Conservation (phyloP, 140 eudicot species). For the Flaveria floridana region DNA sequence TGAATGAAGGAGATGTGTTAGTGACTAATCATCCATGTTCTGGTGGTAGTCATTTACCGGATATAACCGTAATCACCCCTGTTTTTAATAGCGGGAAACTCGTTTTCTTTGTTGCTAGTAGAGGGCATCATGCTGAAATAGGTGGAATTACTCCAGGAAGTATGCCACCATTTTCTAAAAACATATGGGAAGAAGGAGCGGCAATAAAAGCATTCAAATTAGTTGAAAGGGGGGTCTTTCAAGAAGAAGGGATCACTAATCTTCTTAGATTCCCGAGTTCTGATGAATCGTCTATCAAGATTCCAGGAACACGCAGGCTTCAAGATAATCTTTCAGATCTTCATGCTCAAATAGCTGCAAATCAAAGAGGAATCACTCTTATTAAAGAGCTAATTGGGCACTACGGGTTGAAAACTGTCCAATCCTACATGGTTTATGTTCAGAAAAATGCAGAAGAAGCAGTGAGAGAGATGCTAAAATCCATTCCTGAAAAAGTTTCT, state of each 20-base stretch:
- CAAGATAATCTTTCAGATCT: conserved; percentile 96
- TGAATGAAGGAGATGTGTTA: conserved; percentile 85
- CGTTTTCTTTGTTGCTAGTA: conserved; percentile 94
- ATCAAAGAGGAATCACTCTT: conserved; percentile 91
- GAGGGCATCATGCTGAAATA: conserved; percentile 98
- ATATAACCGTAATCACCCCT: conserved; percentile 91
- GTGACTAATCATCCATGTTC: conserved; percentile 94
- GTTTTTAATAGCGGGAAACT: conserved; percentile 66
- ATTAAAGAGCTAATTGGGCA: conserved; percentile 91
- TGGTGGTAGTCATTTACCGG: conserved; percentile 97
- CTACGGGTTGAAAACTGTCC: conserved; percentile 80
- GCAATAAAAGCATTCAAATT: conserved; percentile 94
- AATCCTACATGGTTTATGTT: conserved; percentile 86
- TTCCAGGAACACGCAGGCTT: conserved; percentile 88
- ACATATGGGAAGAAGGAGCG: conserved; percentile 95
- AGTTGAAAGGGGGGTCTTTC: conserved; percentile 83
- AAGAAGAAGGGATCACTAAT: conserved; percentile 85
- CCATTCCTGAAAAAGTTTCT: conserved; percentile 62
- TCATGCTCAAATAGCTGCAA: conserved; percentile 95
- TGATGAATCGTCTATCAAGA: conserved; percentile 45
- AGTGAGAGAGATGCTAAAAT: conserved; percentile 90
- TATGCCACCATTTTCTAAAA: conserved; percentile 97
- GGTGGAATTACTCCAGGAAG: conserved; percentile 99
- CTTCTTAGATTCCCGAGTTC: conserved; percentile 63
- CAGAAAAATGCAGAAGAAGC: conserved; percentile 92